phyloP scores from a whole-genome alignment of 2,329 filamentous ascomycete genomes.

The Diaporthe humulicola region DNA sequence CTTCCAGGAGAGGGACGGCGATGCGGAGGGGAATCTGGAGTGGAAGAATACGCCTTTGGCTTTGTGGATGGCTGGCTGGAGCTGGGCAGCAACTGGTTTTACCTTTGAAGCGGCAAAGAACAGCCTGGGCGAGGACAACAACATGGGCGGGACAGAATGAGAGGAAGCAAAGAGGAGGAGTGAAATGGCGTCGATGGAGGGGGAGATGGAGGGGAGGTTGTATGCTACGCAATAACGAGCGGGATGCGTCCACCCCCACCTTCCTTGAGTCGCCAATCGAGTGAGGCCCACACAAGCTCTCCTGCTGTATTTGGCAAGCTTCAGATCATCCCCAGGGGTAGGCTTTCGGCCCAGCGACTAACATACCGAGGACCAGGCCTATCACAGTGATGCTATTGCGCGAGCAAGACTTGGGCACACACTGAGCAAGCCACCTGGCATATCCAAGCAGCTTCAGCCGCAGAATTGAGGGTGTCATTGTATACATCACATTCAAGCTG shows the following conservation, averaged over 20 bases:
- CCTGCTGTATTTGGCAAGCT: conserved; percentile 36
- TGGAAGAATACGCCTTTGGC: conserved; percentile 9
- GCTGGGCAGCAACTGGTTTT: conserved; percentile 1
- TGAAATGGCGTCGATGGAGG: neutral
- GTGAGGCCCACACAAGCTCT: conserved; percentile 35
- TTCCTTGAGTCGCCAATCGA: conserved; percentile 28
- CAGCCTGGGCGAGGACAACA: conserved; percentile 31
- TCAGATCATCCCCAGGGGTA: neutral
- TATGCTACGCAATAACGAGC: neutral
- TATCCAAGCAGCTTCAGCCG: neutral
- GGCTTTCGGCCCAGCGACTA: neutral
- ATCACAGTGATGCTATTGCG: neutral
- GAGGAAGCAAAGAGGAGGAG: conserved; percentile 8
- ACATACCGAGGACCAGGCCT: neutral
- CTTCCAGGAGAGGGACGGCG: conserved; percentile 14
- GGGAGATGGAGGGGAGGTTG: neutral
- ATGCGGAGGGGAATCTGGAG: neutral
- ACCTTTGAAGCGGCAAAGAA: conserved; percentile 19
- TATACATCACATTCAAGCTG: neutral
- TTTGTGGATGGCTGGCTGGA: conserved; percentile 5
- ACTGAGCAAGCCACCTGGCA: neutral
- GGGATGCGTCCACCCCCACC: conserved; percentile 24
- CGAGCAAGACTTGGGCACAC: neutral
- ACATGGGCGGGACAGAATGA: conserved; percentile 32
- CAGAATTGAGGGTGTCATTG: neutral